A percentile compares a stretch with the other conserved stretches of the same genome.
Conservation (phyloP, 495 filamentous ascomycete genomes). For the Annulohypoxylon bovei region DNA sequence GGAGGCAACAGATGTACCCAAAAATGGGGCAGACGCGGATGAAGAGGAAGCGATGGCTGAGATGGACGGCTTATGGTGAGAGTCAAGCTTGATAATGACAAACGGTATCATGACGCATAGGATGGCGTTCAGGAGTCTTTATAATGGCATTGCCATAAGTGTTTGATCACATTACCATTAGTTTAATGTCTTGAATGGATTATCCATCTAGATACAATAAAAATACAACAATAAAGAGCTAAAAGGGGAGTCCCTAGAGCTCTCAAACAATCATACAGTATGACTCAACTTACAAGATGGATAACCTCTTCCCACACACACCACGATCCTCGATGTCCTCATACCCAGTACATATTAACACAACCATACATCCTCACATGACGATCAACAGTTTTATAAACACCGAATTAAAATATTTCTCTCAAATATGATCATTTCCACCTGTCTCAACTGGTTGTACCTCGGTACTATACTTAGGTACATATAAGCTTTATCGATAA, state of each 20-base stretch:
- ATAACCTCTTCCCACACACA: neutral
- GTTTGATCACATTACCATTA: neutral
- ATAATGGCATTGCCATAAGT: neutral
- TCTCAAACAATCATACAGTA: no score
- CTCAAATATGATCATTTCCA: neutral
- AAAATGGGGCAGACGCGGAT: conserved; percentile 54
- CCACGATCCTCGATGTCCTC: neutral
- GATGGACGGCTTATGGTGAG: conserved; percentile 70
- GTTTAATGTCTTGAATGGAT: neutral
- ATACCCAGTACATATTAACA: neutral
- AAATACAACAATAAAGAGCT: neutral
- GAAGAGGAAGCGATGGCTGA: conserved; percentile 76
- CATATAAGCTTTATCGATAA: conserved; percentile 24
- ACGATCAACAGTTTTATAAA: neutral
- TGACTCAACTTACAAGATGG: neutral
- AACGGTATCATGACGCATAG: neutral
- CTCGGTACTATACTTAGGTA: neutral
- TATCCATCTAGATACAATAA: no score
- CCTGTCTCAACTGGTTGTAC: neutral
- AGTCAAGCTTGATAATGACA: neutral
- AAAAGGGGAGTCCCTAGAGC: neutral
- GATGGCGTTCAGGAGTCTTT: conserved; percentile 5
- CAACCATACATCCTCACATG: no score
- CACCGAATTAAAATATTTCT: neutral
- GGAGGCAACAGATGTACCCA: conserved; percentile 22